phyloP scores from a whole-genome alignment of 192 early-diverging fungal species.

The Backusella liffmaniae region DNA sequence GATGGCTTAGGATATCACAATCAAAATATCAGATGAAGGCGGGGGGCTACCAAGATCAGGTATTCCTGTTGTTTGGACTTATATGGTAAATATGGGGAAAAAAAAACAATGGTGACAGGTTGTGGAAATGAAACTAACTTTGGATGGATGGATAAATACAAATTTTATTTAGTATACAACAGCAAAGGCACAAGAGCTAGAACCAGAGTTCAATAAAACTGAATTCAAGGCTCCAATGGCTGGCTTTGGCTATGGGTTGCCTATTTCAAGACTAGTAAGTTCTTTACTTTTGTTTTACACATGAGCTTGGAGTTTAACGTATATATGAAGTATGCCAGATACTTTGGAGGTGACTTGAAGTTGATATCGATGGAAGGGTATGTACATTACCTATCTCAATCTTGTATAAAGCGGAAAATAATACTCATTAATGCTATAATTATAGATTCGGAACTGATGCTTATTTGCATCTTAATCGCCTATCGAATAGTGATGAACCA shows the following conservation, averaged over 20 bases:
- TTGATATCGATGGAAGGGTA: conserved; percentile 94
- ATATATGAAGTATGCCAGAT: conserved; percentile 76
- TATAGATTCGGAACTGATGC: conserved; percentile 87
- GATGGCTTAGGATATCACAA: conserved; percentile 79
- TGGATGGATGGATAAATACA: neutral
- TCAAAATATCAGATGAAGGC: conserved; percentile 95
- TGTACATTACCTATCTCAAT: neutral
- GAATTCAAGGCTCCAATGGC: conserved; percentile 80
- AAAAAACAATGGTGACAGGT: neutral
- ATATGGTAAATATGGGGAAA: conserved; percentile 58
- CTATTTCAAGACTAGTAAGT: conserved; percentile 67
- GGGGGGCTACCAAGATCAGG: conserved; percentile 88
- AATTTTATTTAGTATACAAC: conserved; percentile 57
- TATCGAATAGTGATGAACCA: conserved; percentile 91
- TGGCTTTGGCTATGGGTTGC: conserved; percentile 94
- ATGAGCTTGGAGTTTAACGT: neutral
- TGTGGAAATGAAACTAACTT: neutral
- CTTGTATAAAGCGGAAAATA: neutral
- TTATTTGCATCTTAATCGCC: conserved; percentile 88
- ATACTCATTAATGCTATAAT: neutral
- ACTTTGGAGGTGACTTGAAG: conserved; percentile 94
- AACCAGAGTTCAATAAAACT: conserved; percentile 67
- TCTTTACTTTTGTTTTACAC: neutral
- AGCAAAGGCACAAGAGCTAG: conserved; percentile 68
- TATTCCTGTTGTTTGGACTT: conserved; percentile 91